Conservation (phyloP, 2,329 filamentous ascomycete species). For the Nakataea oryzae region DNA sequence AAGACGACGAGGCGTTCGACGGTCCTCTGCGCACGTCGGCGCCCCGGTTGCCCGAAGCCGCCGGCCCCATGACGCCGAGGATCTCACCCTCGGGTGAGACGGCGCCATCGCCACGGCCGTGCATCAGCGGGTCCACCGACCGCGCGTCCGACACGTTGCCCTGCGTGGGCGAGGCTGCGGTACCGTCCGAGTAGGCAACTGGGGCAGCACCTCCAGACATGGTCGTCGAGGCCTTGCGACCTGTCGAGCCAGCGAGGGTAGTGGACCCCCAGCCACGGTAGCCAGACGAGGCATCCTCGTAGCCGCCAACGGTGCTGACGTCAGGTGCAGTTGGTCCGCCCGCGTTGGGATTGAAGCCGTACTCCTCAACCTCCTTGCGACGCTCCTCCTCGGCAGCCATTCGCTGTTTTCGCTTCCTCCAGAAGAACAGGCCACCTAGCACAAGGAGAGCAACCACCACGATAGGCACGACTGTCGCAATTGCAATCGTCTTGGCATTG, state of each 20-base stretch:
- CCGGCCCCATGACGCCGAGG: slow-evolving; percentile 70
- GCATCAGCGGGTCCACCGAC: slow-evolving; percentile 56
- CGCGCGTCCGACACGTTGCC: slow-evolving; percentile 57
- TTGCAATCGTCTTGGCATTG: slow-evolving; percentile 66
- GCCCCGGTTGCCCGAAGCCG: slow-evolving; percentile 52
- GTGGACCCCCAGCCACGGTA: slow-evolving; percentile 94
- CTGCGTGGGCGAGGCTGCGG: slow-evolving; percentile 48
- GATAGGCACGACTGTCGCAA: slow-evolving; percentile 90
- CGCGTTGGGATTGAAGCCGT: slow-evolving; percentile 94
- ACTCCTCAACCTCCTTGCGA: slow-evolving; percentile 94
- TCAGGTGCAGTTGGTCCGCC: slow-evolving; percentile 62
- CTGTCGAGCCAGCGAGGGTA: slow-evolving; percentile 53
- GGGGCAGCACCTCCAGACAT: slow-evolving; percentile 65
- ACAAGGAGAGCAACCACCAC: slow-evolving; percentile 76
- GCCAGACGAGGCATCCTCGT: slow-evolving; percentile 64
- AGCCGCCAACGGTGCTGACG: slow-evolving; percentile 32
- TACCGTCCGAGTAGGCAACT: slow-evolving; percentile 61
- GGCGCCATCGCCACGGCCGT: slow-evolving; percentile 24
- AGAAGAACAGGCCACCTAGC: slow-evolving; percentile 68
- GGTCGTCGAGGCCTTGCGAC: slow-evolving; percentile 80
- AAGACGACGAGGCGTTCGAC: slow-evolving; percentile 93
- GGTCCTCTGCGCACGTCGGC: slow-evolving; percentile 75
- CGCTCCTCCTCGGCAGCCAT: slow-evolving; percentile 80
- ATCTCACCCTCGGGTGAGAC: slow-evolving; percentile 67
- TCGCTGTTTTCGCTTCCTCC: slow-evolving; percentile 78